These are phyloP conservation scores for Amanita pseudoporphyria DNA, from an alignment of 768 basidiomycete species.

Conservation along the genomic window DNA sequence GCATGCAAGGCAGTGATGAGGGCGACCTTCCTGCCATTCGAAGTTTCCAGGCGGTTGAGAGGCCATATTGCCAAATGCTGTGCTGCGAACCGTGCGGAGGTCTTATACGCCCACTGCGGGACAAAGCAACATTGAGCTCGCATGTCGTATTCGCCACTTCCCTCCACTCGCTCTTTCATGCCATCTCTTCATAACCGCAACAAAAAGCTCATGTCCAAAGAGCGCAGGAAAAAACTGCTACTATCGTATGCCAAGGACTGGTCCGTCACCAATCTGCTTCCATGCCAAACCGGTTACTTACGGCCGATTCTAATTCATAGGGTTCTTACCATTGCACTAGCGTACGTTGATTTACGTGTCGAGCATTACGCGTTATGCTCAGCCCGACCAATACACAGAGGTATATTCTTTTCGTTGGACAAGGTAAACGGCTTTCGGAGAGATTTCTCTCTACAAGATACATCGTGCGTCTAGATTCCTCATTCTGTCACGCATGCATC, in stretches of 20 bases:
- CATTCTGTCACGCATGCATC: background rate
- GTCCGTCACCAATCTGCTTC: conserved; percentile 28
- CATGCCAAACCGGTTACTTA: conserved; percentile 4
- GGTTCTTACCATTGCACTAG: conserved; percentile 56
- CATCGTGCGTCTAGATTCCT: conserved; percentile 40
- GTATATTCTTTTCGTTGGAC: conserved; percentile 52
- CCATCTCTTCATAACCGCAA: conserved; percentile 13
- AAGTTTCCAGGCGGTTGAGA: conserved; percentile 19
- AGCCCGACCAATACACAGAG: conserved; percentile 29
- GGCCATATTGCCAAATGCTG: conserved; percentile 1
- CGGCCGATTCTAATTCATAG: conserved; percentile 23
- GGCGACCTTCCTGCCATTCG: conserved; percentile 45
- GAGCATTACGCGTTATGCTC: background rate
- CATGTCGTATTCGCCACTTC: conserved; percentile 25
- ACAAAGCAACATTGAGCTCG: background rate
- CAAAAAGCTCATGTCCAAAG: conserved; percentile 19
- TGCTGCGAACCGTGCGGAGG: background rate
- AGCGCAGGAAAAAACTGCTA: conserved; percentile 34
- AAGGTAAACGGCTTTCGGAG: conserved; percentile 64
- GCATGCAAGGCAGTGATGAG: background rate
- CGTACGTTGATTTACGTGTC: conserved; percentile 33
- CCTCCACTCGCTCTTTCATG: conserved; percentile 13
- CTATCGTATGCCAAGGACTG: conserved; percentile 71
- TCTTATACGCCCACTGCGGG: background rate
- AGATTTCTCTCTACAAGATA: conserved; percentile 71